These are phyloP conservation scores for Floccularia luteovirens DNA, from an alignment of 768 basidiomycete genomes.

Conservation along the genomic window DNA sequence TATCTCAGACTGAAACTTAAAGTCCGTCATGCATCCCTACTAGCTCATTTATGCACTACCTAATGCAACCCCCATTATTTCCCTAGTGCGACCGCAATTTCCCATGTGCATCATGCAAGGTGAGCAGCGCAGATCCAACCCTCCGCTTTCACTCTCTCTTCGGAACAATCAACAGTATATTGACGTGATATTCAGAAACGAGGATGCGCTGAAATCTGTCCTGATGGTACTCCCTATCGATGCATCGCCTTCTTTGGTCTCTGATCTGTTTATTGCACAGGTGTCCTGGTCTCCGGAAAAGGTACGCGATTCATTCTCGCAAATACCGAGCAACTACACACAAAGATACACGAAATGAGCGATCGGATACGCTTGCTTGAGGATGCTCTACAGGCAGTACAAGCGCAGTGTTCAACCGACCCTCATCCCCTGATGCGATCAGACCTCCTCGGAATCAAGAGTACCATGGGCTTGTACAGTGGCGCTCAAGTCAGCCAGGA, in stretches of 20 bases:
- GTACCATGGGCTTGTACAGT: slow-evolving; percentile 42
- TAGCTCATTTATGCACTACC: slow-evolving; percentile 7
- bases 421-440: slow-evolving; percentile 44
- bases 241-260: slow-evolving; percentile 1
- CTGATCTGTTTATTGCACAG: slow-evolving; percentile 21
- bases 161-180: neutral
- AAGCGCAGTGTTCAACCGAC: slow-evolving; percentile 19
- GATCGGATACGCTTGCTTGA: slow-evolving; percentile 57
- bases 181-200: slow-evolving; percentile 34
- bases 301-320: slow-evolving; percentile 63
- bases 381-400: slow-evolving; percentile 36
- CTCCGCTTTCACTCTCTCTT: slow-evolving; percentile 1
- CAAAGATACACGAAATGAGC: slow-evolving; percentile 62
- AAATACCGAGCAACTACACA: slow-evolving; percentile 58
- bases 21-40: slow-evolving; percentile 22
- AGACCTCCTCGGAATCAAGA: slow-evolving; percentile 47
- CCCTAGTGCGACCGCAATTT: slow-evolving; percentile 44
- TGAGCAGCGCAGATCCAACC: slow-evolving; percentile 5
- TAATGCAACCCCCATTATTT: too few relatives aligned
- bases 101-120: slow-evolving; percentile 39
- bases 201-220: slow-evolving; percentile 61
- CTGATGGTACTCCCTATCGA: slow-evolving; percentile 36
- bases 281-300: slow-evolving; percentile 59
- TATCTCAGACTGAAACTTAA: slow-evolving; percentile 44
- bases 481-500: slow-evolving; percentile 17